A percentile compares a stretch with the other conserved stretches of the same genome.
Evolutionary conservation across 352 stramenopile species (phyloP).

Genomic region (Phytophthora sp.): DNA sequence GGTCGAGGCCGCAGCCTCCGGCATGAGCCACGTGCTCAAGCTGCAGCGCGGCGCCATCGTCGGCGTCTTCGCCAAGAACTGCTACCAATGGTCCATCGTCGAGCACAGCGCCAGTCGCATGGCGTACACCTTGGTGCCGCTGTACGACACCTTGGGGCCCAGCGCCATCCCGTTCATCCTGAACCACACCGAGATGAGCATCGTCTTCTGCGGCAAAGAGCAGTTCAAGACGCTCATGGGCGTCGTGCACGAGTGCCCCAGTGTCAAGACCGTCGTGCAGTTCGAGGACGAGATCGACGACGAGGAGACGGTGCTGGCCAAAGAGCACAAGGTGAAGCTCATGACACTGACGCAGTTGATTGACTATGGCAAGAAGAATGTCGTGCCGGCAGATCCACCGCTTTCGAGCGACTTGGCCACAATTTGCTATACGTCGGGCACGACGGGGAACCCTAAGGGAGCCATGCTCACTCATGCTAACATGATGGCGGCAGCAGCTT

Average conservation of each 20-base stretch:
- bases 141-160: conserved; percentile 62
- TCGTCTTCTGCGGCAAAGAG: conserved; percentile 62
- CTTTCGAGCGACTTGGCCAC: conserved; percentile 84
- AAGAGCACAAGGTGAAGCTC: conserved; percentile 38
- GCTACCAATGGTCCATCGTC: conserved; percentile 66
- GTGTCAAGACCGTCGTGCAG: conserved; percentile 53
- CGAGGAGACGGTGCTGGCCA: conserved; percentile 29
- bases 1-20: conserved; percentile 41
- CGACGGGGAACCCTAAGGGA: conserved; percentile 72
- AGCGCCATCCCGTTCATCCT: conserved; percentile 70
- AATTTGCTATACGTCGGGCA: conserved; percentile 88
- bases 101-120: conserved; percentile 71
- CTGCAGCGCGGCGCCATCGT: conserved; percentile 53
- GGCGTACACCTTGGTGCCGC: conserved; percentile 63
- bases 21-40: conserved; percentile 38
- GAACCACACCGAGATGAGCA: conserved; percentile 74
- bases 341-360: conserved; percentile 47
- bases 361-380: conserved; percentile 38
- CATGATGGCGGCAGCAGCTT: conserved; percentile 27
- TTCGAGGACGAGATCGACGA: conserved; percentile 52
- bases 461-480: conserved; percentile 67
- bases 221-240: conserved; percentile 62
- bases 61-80: conserved; percentile 75
- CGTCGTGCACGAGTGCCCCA: conserved; percentile 48
- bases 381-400: conserved; percentile 52